phyloP scores from a whole-genome alignment of 495 filamentous ascomycete genomes.

The Podospora didyma region DNA sequence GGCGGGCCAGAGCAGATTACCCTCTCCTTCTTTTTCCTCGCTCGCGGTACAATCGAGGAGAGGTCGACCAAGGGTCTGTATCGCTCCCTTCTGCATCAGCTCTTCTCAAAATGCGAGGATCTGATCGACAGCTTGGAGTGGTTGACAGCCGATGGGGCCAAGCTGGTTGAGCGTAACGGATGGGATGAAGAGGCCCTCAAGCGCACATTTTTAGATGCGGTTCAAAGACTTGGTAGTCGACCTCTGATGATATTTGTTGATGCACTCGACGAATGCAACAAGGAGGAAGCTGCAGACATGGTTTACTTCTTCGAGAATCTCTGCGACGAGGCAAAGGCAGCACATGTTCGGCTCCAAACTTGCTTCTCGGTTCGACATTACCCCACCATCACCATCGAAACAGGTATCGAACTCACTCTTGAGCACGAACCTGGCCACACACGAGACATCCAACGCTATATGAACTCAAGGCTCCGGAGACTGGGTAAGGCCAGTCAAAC shows the following conservation, averaged over 20 bases:
- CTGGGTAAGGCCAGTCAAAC: slow-evolving; percentile 11
- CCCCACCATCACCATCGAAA: slow-evolving; percentile 36
- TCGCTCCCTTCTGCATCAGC: slow-evolving; percentile 39
- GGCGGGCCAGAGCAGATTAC: slow-evolving; percentile 11
- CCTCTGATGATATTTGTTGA: slow-evolving; percentile 31
- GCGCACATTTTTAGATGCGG: slow-evolving; percentile 3
- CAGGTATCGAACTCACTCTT: slow-evolving; percentile 24
- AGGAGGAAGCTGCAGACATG: slow-evolving; percentile 29
- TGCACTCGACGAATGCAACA: slow-evolving; percentile 38
- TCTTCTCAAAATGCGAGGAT: too few species aligned
- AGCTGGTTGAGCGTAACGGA: too few species aligned
- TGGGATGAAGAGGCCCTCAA: slow-evolving; percentile 1
- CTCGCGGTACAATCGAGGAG: slow-evolving; percentile 40
- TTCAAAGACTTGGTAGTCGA: slow-evolving; percentile 4
- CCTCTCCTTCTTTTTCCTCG: slow-evolving; percentile 52
- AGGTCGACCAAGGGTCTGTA: slow-evolving; percentile 45
- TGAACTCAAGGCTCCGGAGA: slow-evolving; percentile 15
- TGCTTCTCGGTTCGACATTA: slow-evolving; percentile 52
- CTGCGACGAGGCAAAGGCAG: slow-evolving; percentile 9
- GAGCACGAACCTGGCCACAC: slow-evolving; percentile 18
- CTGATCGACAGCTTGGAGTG: too few species aligned
- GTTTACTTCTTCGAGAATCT: slow-evolving; percentile 32
- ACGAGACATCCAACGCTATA: slow-evolving; percentile 17
- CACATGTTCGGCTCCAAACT: slow-evolving; percentile 15
- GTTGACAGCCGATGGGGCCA: too few species aligned